phyloP scores from a whole-genome alignment of 352 stramenopile genomes.

The Globisporangium cederbergense region DNA sequence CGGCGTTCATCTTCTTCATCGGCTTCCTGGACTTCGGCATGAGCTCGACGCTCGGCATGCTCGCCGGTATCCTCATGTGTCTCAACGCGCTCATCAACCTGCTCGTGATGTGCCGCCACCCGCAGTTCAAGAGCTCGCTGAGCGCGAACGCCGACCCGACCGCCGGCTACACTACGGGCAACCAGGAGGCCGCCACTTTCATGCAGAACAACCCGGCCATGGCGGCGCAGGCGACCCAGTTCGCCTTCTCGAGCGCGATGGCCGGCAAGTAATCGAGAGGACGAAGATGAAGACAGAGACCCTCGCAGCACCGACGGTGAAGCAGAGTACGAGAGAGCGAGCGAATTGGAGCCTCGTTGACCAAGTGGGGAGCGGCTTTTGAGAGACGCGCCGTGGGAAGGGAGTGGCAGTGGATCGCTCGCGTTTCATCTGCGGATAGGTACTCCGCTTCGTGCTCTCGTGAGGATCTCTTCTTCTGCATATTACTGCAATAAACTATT shows the following conservation, averaged over 20 bases:
- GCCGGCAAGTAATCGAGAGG: conserved; percentile 9
- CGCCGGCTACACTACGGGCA: conserved; percentile 72
- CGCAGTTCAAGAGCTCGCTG: conserved; percentile 80
- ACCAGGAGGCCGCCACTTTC: conserved; percentile 77
- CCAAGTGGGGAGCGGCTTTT: not conserved
- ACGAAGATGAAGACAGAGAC: not conserved
- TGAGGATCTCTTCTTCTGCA: not conserved
- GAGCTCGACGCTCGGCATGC: conserved; percentile 67
- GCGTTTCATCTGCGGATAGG: too few species aligned
- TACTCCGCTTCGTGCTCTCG: not conserved
- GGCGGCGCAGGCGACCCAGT: conserved; percentile 72
- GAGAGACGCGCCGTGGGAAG: not conserved
- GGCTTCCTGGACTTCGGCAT: conserved; percentile 88
- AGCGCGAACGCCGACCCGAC: conserved; percentile 73
- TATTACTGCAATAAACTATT: conserved; percentile 12
- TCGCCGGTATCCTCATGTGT: conserved; percentile 82
- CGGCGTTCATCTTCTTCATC: conserved; percentile 89
- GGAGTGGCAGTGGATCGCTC: not conserved
- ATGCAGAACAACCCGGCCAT: conserved; percentile 81
- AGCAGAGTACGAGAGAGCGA: not conserved
- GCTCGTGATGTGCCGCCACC: conserved; percentile 84
- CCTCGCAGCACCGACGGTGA: not conserved
- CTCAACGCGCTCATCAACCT: conserved; percentile 86
- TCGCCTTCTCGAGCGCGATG: conserved; percentile 63
- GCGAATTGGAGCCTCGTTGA: not conserved